Percentiles rank a stretch among this genome's conserved stretches.
Evolutionary conservation across 2,329 filamentous ascomycete genomes (phyloP).

Genomic region (Diaporthe velutina): DNA sequence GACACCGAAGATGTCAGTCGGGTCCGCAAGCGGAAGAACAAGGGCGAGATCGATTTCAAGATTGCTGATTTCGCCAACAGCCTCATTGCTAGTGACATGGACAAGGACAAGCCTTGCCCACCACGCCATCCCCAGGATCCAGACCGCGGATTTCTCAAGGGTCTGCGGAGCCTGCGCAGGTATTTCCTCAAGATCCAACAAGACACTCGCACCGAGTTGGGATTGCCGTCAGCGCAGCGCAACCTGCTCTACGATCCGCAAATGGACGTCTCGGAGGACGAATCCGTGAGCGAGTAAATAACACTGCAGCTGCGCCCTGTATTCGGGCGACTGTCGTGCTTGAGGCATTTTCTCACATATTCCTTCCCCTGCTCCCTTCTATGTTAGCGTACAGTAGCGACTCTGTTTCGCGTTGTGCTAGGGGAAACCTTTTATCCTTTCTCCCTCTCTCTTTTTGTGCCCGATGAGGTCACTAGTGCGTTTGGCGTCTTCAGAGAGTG

Average conservation of each 20-base stretch:
- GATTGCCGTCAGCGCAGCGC: constrained; percentile 49
- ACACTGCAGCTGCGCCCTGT: not conserved
- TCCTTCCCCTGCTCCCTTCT: not conserved
- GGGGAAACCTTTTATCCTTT: not conserved
- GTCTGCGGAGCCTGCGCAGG: constrained; percentile 80
- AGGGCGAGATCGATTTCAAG: constrained; percentile 85
- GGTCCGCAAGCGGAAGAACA: constrained; percentile 61
- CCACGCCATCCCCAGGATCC: constrained; percentile 84
- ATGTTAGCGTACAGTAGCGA: not conserved
- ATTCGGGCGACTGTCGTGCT: not conserved
- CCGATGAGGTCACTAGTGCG: constrained; percentile 16
- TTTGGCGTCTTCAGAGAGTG: constrained; percentile 32
- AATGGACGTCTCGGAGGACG: constrained; percentile 45
- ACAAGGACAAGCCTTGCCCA: constrained; percentile 76
- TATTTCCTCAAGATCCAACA: constrained; percentile 92
- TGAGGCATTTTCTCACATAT: not conserved
- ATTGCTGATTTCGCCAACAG: constrained; percentile 99
- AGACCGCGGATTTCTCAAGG: constrained; percentile 90
- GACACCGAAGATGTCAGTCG: constrained; percentile 64
- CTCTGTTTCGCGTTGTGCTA: not conserved
- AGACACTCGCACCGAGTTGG: constrained; percentile 73
- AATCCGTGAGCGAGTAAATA: constrained; percentile 49
- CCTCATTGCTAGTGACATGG: constrained; percentile 85
- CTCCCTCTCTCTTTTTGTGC: constrained; percentile 24
- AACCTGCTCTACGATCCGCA: constrained; percentile 36